Evolutionary conservation across 2,329 filamentous ascomycete species (phyloP).

Genomic region (Aspergillaceae sp.): DNA sequence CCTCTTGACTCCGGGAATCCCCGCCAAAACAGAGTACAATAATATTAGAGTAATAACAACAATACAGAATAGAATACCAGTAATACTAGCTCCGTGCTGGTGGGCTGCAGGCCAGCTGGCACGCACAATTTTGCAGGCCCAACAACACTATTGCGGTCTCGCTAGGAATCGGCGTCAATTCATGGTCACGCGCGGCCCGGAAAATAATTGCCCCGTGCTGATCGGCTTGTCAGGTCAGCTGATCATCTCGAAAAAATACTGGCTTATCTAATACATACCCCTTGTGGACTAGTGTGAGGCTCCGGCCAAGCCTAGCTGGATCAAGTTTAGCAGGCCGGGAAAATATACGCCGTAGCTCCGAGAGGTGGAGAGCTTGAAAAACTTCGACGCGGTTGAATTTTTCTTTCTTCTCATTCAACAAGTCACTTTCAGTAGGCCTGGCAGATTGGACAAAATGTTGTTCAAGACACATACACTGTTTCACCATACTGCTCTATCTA

Average conservation of each 20-base stretch:
- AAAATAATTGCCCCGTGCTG: constrained; percentile 1
- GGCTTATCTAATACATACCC: neutral
- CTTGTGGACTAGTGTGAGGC: neutral
- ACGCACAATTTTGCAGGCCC: constrained; percentile 7
- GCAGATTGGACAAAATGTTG: neutral
- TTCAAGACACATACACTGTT: neutral
- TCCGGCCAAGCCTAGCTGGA: neutral
- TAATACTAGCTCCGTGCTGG: constrained; percentile 8
- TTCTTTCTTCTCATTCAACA: neutral
- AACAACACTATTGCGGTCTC: constrained; percentile 2
- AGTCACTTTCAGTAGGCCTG: no score
- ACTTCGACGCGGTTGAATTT: constrained; percentile 14
- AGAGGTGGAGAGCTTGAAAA: constrained; percentile 26
- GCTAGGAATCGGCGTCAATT: neutral
- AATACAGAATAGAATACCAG: neutral
- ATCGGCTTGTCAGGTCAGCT: constrained; percentile 1
- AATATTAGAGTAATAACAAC: neutral
- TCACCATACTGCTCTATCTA: neutral
- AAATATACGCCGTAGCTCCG: constrained; percentile 15
- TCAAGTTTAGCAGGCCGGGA: constrained; percentile 16
- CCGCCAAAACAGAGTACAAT: constrained; percentile 9
- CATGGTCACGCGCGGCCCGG: neutral
- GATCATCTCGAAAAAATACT: neutral
- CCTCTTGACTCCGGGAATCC: constrained; percentile 9
- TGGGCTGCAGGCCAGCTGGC: constrained; percentile 17